Base-by-base conservation (phyloP, 2,329 filamentous ascomycete species). In the Stemphylium lycopersici region DNA sequence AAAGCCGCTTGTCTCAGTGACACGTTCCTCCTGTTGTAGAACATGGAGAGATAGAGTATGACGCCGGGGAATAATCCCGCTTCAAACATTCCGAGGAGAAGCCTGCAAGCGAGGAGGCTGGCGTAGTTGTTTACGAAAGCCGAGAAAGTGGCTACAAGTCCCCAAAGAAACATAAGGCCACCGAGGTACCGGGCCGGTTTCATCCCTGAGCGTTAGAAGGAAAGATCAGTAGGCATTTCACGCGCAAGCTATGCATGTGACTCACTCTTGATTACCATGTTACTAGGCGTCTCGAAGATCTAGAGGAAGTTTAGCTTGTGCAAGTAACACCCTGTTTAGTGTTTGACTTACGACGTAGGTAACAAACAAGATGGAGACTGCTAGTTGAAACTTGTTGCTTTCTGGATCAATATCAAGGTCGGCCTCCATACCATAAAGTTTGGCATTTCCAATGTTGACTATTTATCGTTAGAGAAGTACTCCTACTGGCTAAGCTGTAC, bases 1-100 rank as follows among this genome's bases (percentile, higher is more conserved):
- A 83, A 83, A 50, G 83, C 80, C 1, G 81, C 81, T 4, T 67
- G 61, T 31, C 83, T 76, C 50, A 83, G 79, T 6, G 83, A 76
- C 75, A 81, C 69, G 80, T 84, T 64, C n/a, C 52, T 54, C 36
- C 62, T 64, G 38, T 68, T 67, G 52, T 70, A 70, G 24, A 67
- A 71, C 56, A 66, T 70, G 2, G 56, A 64, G 6, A 70, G 47
- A 26, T 69, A 70, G 1, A 69, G 56, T 31, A 65, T 67, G 2
- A 71, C 56, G 4, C 65, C 65, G 3, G 69, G 68, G 36, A 71
- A 69, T 0, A 70, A 41, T 1, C 67, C 68, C 3, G 67, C 62
- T 52, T 73, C 69, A 34, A 72, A 71, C 3, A 56, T 31, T n/a
- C 70, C 70, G 6, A 73, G 51, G 0, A 73, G 55, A 7, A 70